These are phyloP conservation scores for Ascodesmis nigricans DNA, from an alignment of 495 filamentous ascomycete genomes.

Conservation along the genomic window DNA sequence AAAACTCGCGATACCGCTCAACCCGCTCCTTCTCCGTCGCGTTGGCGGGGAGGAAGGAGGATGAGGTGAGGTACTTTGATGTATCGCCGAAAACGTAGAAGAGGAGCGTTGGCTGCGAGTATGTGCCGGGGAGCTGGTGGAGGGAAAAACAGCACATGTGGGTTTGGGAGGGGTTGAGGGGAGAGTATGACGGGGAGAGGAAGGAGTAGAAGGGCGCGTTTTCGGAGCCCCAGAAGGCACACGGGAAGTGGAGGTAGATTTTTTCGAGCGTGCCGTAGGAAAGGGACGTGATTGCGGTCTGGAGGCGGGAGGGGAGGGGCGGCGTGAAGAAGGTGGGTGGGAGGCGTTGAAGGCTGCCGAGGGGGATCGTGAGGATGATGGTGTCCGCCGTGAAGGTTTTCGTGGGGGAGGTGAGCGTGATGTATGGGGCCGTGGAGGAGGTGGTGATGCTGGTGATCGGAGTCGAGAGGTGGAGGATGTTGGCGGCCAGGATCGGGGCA, in stretches of 20 bases:
- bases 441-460: slow-evolving; percentile 33
- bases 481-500: slow-evolving; percentile 35
- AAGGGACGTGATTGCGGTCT: slow-evolving; percentile 50
- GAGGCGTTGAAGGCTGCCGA: slow-evolving; percentile 77
- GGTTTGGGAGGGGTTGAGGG: slow-evolving; percentile 43
- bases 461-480: slow-evolving; percentile 37
- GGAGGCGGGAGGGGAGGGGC: slow-evolving; percentile 39
- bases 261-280: slow-evolving; percentile 84
- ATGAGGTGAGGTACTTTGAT: slow-evolving; percentile 20
- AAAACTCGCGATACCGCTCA: slow-evolving; percentile 35
- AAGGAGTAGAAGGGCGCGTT: slow-evolving; percentile 41
- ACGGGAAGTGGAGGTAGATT: slow-evolving; percentile 69
- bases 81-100: slow-evolving; percentile 68
- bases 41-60: slow-evolving; percentile 28
- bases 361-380: slow-evolving; percentile 60
- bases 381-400: slow-evolving; percentile 40
- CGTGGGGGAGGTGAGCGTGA: background rate
- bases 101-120: slow-evolving; percentile 63
- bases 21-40: slow-evolving; percentile 24
- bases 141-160: slow-evolving; percentile 64
- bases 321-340: slow-evolving; percentile 56
- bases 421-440: slow-evolving; percentile 7
- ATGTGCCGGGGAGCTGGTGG: slow-evolving; percentile 35
- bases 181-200: slow-evolving; percentile 40
- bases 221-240: slow-evolving; percentile 27